These are phyloP conservation scores for Scleroderma bovista DNA, from an alignment of 768 basidiomycete genomes.

Conservation along the genomic window DNA sequence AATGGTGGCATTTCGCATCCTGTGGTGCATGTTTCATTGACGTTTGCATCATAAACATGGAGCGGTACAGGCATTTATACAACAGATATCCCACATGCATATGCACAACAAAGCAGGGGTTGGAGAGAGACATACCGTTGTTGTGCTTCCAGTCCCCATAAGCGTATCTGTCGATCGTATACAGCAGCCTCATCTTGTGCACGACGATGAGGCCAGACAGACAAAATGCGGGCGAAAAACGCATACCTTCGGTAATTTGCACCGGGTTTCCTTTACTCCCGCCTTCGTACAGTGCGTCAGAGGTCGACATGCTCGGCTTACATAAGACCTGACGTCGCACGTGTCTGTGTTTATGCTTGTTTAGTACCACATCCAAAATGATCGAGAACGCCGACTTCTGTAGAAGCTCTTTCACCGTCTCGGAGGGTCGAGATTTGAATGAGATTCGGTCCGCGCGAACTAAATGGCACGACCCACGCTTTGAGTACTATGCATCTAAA, in stretches of 20 bases:
- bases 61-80: too few species aligned
- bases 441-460: too few species aligned
- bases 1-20: conserved; percentile 93
- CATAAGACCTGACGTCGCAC: too few species aligned
- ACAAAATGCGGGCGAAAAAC: conserved; percentile 6
- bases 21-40: conserved; percentile 25
- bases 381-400: too few species aligned
- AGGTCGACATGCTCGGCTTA: conserved; percentile 11
- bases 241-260: conserved; percentile 63
- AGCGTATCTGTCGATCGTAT: conserved; percentile 93
- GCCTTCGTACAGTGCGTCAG: conserved; percentile 16
- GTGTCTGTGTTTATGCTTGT: too few species aligned
- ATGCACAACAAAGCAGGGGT: conserved; percentile 8
- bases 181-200: conserved; percentile 66
- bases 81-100: too few species aligned
- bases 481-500: too few species aligned
- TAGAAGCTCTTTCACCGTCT: too few species aligned
- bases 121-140: conserved; percentile 64
- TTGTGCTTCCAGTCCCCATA: conserved; percentile 98
- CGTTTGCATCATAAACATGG: too few species aligned
- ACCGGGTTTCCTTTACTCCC: conserved; percentile 34
- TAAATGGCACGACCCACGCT: too few species aligned
- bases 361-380: too few species aligned
- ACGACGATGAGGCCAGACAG: background rate
- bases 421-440: too few species aligned